Conservation (phyloP, 2,329 filamentous ascomycete species). For the Ophiobolus disseminans region DNA sequence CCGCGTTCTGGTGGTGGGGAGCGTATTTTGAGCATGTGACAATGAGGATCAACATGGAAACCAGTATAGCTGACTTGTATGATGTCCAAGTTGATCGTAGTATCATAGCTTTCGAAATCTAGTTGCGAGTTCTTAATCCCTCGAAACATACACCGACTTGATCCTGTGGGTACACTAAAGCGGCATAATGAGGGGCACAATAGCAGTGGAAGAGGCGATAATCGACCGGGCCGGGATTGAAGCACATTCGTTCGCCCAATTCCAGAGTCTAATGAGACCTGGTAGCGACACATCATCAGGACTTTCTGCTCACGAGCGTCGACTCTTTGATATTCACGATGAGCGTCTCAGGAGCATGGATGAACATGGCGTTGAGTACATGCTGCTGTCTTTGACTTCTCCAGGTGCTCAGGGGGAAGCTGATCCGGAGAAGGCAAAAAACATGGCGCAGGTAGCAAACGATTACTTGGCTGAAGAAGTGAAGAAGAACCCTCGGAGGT, state of each 20-base stretch:
- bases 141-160: background rate
- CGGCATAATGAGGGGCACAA: conserved; percentile 33
- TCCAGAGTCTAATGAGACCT: conserved; percentile 32
- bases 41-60: background rate
- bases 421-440: conserved; percentile 32
- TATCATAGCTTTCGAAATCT: background rate
- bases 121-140: background rate
- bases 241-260: conserved; percentile 36
- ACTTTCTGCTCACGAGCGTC: conserved; percentile 32
- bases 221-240: conserved; percentile 37
- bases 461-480: conserved; percentile 36
- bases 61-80: background rate
- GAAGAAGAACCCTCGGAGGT: conserved; percentile 35
- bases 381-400: conserved; percentile 39
- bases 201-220: conserved; percentile 39
- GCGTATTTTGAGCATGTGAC: no score
- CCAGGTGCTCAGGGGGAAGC: conserved; percentile 34
- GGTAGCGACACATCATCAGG: conserved; percentile 26
- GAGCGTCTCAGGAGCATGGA: conserved; percentile 37
- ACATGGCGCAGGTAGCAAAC: conserved; percentile 33
- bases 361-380: conserved; percentile 40
- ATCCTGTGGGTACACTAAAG: background rate
- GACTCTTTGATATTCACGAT: conserved; percentile 37
- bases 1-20: background rate
- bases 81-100: background rate